Evolutionary conservation across 805 yeast genomes (phyloP).

Genomic region (Priceomyces melissophilus): DNA sequence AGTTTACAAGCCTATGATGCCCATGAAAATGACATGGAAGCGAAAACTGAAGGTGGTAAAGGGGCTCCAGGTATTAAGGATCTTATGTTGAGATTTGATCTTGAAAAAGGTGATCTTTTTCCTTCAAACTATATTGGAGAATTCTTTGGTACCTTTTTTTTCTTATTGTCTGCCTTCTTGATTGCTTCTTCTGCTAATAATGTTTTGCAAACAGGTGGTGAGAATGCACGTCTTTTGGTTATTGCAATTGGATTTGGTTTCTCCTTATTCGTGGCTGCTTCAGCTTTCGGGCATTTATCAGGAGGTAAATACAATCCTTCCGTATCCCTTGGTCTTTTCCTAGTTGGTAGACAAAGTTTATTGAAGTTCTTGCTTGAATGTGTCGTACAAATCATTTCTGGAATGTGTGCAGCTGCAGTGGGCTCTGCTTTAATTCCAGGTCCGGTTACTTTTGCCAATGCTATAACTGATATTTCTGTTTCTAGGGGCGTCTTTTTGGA

Average conservation of each 20-base stretch:
- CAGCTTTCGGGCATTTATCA: slow-evolving; percentile 67
- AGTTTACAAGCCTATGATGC: neutral
- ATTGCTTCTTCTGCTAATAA: slow-evolving; percentile 80
- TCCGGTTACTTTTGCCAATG: slow-evolving; percentile 63
- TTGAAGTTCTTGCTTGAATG: slow-evolving; percentile 64
- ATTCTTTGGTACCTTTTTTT: slow-evolving; percentile 81
- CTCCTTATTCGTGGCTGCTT: slow-evolving; percentile 72
- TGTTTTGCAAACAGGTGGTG: slow-evolving; percentile 40
- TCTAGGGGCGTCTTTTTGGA: slow-evolving; percentile 78
- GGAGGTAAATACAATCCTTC: slow-evolving; percentile 93
- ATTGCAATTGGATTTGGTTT: slow-evolving; percentile 86
- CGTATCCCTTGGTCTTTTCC: slow-evolving; percentile 69
- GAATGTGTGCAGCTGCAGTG: slow-evolving; percentile 91
- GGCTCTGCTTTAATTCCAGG: slow-evolving; percentile 87
- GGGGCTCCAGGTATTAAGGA: neutral
- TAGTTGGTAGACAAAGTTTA: slow-evolving; percentile 72
- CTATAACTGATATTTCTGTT: slow-evolving; percentile 67
- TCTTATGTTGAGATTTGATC: neutral
- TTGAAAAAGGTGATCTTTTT: slow-evolving; percentile 1
- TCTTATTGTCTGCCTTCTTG: slow-evolving; percentile 75
- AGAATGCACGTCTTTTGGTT: slow-evolving; percentile 70
- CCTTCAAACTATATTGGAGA: slow-evolving; percentile 46
- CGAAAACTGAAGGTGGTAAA: neutral
- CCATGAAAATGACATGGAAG: neutral
- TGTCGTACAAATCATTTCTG: slow-evolving; percentile 71